phyloP scores from a whole-genome alignment of 148 eudicot genomes.

The Talinum fruticosum region DNA sequence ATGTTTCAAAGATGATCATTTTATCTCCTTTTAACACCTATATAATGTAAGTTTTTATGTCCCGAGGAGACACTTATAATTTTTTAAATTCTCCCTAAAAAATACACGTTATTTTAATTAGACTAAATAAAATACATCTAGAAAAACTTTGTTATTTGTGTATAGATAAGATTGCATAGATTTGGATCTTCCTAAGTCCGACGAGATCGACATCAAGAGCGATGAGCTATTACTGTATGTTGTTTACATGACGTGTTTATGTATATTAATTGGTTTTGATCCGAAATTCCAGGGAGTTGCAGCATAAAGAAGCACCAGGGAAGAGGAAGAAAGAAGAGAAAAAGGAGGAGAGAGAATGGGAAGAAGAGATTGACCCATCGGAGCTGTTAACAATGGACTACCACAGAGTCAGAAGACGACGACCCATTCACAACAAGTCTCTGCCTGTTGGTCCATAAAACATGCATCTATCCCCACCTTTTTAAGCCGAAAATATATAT shows the following conservation, averaged over 20 bases:
- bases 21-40: neutral
- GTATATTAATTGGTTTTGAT: neutral
- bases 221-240: too few species aligned
- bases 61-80: neutral
- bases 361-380: slow-evolving; percentile 23
- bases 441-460: slow-evolving; percentile 47
- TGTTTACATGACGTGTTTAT: neutral
- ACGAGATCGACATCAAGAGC: too few species aligned
- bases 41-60: slow-evolving; percentile 4
- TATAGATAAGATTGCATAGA: too few species aligned
- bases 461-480: slow-evolving; percentile 16
- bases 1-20: too few species aligned
- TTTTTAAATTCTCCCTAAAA: too few species aligned
- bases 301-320: slow-evolving; percentile 18
- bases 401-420: slow-evolving; percentile 43
- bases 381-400: slow-evolving; percentile 56
- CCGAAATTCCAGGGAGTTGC: slow-evolving; percentile 25
- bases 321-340: slow-evolving; percentile 23
- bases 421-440: slow-evolving; percentile 59
- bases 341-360: slow-evolving; percentile 21
- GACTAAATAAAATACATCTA: too few species aligned
- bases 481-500: neutral
- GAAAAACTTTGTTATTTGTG: too few species aligned
- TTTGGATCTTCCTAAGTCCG: too few species aligned
- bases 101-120: too few species aligned